Evolutionary conservation across 108 stramenopile species (phyloP), one percentile per base, ranked within the genome.

Genomic region (Chaetoceros tenuissimus): DNA sequence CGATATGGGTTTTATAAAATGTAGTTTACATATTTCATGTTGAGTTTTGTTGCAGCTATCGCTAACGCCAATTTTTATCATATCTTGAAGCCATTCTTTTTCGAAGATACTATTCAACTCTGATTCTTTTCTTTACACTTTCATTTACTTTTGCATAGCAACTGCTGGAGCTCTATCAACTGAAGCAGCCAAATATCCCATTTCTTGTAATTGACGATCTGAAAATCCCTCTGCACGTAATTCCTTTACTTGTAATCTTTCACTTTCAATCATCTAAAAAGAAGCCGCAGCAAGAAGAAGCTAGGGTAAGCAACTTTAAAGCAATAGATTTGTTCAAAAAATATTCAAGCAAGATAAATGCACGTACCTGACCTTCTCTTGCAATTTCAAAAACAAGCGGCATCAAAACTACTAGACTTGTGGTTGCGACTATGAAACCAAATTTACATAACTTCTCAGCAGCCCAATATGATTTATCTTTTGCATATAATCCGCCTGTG

Each of bases 361-460:
- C 3, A 67, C 85, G n/a, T 62, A 86, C 89, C 79, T 71, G 72
- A 28, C 81, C 82, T 65, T 92, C 90, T 61, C 90, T 78, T 40
- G 75, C 79, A 51, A 92, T 92, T 72, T 92, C 90, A 67, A 92
- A 88, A 44, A 92, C 68, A 24, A 92, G 62, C 24, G 90, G 90
- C 90, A 92, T 84, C 49, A 92, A 58, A 17, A 82, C 72, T 19
- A 88, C 82, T 68, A 92, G 85, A 2, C 84, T 80, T 3, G 84
- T 84, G 8, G 90, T 87, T 16, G 83, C 86, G 3, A 92, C 62
- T 20, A 81, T 50, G 29, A 92, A 77, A 3, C 84, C 86, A 46
- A 86, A 49, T 25, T 53, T 67, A 31, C 80, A 86, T 8, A 62
- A 82, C 64, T 68, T 62, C 63, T 78, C 62, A 5, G 79, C 82